Evolutionary conservation across 2,329 filamentous ascomycete genomes (phyloP).

Genomic region (Cladosporium sp.): DNA sequence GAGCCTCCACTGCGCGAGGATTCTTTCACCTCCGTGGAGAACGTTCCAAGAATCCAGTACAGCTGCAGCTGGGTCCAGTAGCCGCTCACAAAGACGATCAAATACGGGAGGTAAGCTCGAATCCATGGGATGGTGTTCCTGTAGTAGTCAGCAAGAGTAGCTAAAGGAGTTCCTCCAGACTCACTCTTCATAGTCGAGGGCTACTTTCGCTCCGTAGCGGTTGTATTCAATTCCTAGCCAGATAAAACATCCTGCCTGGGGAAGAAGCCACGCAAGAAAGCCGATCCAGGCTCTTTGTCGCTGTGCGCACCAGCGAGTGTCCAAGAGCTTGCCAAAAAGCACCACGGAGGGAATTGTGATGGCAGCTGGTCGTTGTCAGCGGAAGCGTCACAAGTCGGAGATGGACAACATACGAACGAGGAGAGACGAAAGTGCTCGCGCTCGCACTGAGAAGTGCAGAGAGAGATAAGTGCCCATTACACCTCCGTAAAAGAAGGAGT

Average conservation of each 20-base stretch:
- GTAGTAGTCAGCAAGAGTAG: neutral
- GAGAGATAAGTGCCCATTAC: constrained; percentile 35
- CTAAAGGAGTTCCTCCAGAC: neutral
- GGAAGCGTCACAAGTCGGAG: neutral
- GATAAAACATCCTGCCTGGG: constrained; percentile 29
- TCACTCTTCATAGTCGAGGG: constrained; percentile 19
- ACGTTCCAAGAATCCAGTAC: constrained; percentile 37
- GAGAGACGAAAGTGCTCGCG: constrained; percentile 31
- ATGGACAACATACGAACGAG: constrained; percentile 26
- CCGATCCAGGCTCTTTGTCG: constrained; percentile 27
- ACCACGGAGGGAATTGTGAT: constrained; percentile 21
- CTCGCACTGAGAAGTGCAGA: constrained; percentile 32
- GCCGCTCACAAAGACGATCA: constrained; percentile 22
- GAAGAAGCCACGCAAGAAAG: constrained; percentile 28
- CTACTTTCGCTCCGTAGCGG: constrained; percentile 4
- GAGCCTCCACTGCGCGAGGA: constrained; percentile 30
- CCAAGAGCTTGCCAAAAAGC: constrained; percentile 22
- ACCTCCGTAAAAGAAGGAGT: constrained; percentile 39
- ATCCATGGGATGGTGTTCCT: constrained; percentile 18
- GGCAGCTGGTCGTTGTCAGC: constrained; percentile 10
- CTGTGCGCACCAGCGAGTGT: constrained; percentile 30
- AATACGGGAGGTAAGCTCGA: constrained; percentile 21
- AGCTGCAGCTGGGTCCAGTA: constrained; percentile 25
- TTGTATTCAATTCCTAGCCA: constrained; percentile 28
- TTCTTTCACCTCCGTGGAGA: constrained; percentile 33